Evolutionary conservation across 2,329 filamentous ascomycete genomes (phyloP), one percentile per base, ranked within the genome.

Genomic region (Calycina marina): DNA sequence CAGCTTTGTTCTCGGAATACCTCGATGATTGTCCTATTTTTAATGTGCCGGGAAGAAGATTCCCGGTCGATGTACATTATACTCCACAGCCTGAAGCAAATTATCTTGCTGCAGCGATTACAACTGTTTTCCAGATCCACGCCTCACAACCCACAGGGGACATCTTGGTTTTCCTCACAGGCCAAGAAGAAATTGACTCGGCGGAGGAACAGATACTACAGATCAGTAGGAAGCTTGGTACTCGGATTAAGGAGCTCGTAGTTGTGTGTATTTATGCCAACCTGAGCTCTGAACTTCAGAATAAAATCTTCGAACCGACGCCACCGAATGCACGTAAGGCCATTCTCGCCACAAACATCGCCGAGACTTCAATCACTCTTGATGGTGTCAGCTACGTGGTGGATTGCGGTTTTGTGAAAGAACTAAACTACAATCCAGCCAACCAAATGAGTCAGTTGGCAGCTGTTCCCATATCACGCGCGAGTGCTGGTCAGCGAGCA

Each of bases 351-450:
- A 96, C 90, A 2, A 98, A 98, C 51, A 96, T 98, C 54, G 90
- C 90, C 2, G 90, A 98, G 55, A 98, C 90, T 0, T 85, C 76
- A 62, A 60, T 98, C 49, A 98, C 90, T 0, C 93, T 98, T 36
- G 86, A 96, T 52, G 88, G 86, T 11, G 93, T 96, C 38, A 80
- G 88, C 6, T 94, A 92, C 52, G 90, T 96, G 20, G 93, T 96
- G 38, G 90, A 98, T 46, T 82, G 82, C 0, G 90, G 90, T 1
- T 93, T 92, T 42, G 84, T 90, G 40, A 98, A 98, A 55, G 84
- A 96, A 51, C 93, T 93, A 45, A 71, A 86, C 1, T 96, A 88
- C 59, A 93, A 93, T 40, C 79, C 86, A 0, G 73, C 79, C 1
- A 93, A 83, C 0, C 86, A 86, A 34, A 93, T 96, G 80, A 86